These are phyloP conservation scores for Scortechinia acanthostroma DNA, from an alignment of 2,329 filamentous ascomycete species.

Conservation along the genomic window DNA sequence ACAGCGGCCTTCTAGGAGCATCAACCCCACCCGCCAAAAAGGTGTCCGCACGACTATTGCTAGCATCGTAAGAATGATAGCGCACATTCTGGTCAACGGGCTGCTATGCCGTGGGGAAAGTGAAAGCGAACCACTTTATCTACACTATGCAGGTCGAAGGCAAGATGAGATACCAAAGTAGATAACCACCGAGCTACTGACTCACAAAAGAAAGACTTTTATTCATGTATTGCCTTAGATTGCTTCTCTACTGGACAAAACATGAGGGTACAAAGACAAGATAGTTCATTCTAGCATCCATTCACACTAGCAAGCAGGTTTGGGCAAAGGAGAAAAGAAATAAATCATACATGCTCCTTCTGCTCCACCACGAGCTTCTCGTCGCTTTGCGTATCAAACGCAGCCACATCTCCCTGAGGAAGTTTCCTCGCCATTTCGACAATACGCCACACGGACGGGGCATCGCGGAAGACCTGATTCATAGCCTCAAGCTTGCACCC, in stretches of 20 bases:
- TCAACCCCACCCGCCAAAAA: too few species aligned
- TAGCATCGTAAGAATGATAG: too few species aligned
- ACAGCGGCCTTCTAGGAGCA: too few species aligned
- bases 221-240: too few species aligned
- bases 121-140: too few species aligned
- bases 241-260: not conserved
- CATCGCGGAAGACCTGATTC: constrained; percentile 25
- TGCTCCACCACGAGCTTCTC: not conserved
- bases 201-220: too few species aligned
- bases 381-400: not conserved
- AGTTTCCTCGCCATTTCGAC: not conserved
- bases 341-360: not conserved
- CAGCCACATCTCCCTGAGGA: not conserved
- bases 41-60: too few species aligned
- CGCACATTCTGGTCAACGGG: too few species aligned
- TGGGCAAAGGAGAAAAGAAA: not conserved
- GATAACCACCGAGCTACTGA: too few species aligned
- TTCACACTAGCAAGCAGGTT: not conserved
- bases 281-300: not conserved
- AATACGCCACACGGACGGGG: not conserved
- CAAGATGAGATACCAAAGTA: too few species aligned
- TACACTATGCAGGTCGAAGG: too few species aligned
- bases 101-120: too few species aligned
- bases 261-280: not conserved
- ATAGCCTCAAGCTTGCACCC: constrained; percentile 58